These are phyloP conservation scores for Gypsophila paniculata DNA, from an alignment of 179 eudicot genomes.

Conservation along the genomic window DNA sequence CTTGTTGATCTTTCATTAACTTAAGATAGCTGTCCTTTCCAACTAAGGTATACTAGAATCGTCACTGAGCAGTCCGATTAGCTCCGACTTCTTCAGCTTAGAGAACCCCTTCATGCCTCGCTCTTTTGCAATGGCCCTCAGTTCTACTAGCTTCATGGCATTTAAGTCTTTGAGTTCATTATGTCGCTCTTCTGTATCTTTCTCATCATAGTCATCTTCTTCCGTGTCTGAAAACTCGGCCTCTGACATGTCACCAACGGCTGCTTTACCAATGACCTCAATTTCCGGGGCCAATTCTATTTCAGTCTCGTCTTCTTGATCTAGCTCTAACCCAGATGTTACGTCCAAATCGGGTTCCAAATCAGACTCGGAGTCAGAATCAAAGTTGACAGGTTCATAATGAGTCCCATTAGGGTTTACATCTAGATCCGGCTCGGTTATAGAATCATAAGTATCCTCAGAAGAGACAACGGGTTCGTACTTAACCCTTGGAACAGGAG, in stretches of 20 bases:
- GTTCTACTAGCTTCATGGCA: slow-evolving; percentile 62
- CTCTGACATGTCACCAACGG: slow-evolving; percentile 41
- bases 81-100: slow-evolving; percentile 71
- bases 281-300: slow-evolving; percentile 33
- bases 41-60: slow-evolving; percentile 29
- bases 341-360: slow-evolving; percentile 33
- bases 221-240: slow-evolving; percentile 39
- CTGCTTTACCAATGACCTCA: slow-evolving; percentile 32
- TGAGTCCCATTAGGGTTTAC: slow-evolving; percentile 26
- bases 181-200: slow-evolving; percentile 30
- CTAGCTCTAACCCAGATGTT: slow-evolving; percentile 25
- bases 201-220: slow-evolving; percentile 36
- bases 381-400: slow-evolving; percentile 33
- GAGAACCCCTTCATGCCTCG: slow-evolving; percentile 81
- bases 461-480: slow-evolving; percentile 43
- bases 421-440: slow-evolving; percentile 24
- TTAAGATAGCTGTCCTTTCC: no score
- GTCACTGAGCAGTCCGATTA: slow-evolving; percentile 61
- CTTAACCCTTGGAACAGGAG: slow-evolving; percentile 65
- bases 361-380: slow-evolving; percentile 29
- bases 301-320: slow-evolving; percentile 34
- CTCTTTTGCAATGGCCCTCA: slow-evolving; percentile 74
- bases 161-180: slow-evolving; percentile 36
- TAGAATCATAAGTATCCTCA: slow-evolving; percentile 29
- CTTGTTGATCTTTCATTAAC: not conserved